Base-by-base conservation (phyloP, 305 asterid species). In the Solanum hybrid region DNA sequence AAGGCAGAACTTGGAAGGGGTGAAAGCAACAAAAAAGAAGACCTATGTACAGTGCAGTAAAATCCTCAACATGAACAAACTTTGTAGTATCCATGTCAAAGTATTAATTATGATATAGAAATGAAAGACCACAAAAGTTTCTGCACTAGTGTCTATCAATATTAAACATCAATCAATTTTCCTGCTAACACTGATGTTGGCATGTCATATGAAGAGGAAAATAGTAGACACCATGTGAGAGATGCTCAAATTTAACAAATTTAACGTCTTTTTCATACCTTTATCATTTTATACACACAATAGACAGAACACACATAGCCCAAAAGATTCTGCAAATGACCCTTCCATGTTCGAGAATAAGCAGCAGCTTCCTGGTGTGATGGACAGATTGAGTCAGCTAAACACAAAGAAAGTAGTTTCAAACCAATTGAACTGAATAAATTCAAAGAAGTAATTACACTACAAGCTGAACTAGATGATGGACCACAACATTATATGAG, bases 321-420 rank as follows among this genome's bases (percentile, higher is more conserved):
- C 95, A 98, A 94, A 76, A 98, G 94, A 94, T 97, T 98, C 95
- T 98, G 99, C 96, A 98, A 89, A 95, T 98, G 99, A 89, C 99
- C 99, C 95, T 92, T 98, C 99, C 99, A 98, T 40, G 99, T 97
- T 90, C 99, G 96, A 91, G 99, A 98, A 94, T 96, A 98, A 29
- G 98, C 97, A 89, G 99, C 99, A 93, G 99, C 99, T 94, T 98
- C 99, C 99, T 98, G 97, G 74, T 88, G 92, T 88, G 40, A 33
- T 33, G 1, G 31, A 85, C 46, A 31, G 33, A 57, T 85, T 83
- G 39, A 83, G 71, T 57, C 76, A 57, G 74, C 1, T 84, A 22
- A 83, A 85, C 42, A 85, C 76, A 85, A 2, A 46, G 87, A 46
- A 83, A 46, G 87, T 46, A 46, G 29, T 46, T 83, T 29, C 40